Base-by-base conservation (phyloP, 2,329 filamentous ascomycete genomes). In the Fusarium miscanthi region DNA sequence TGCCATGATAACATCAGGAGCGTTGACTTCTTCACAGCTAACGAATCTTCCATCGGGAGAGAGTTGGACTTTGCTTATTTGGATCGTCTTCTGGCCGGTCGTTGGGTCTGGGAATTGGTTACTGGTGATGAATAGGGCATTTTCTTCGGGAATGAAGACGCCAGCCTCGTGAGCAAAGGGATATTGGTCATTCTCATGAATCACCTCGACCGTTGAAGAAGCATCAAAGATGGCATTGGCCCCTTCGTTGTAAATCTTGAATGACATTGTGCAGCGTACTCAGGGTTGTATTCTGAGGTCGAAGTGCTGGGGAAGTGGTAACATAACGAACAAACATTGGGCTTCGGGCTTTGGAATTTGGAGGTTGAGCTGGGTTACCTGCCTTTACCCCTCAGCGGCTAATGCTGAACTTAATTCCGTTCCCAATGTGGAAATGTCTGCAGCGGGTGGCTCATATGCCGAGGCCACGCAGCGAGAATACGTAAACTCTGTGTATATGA, bases 101-200 rank as follows among this genome's bases (percentile, higher is more conserved):
- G 41, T 42, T 3, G 65, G 45, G 35, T 78, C 79, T 1, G 51
- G 35, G 48, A 77, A 79, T 33, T 75, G 77, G 35, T 82, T 82
- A 66, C 81, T 83, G 0, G 81, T 82, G 37, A 82, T 70, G 64
- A 81, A 80, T 1, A 82, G 66, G 1, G 76, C 66, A 23, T 79
- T 74, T 11, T 74, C 63, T n/a, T 74, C 59, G 16, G 73, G 73
- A 10, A 81, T 76, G 63, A 79, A 82, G 12, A 82, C 80, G 3
- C 80, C 79, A 0, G 85, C 86, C 76, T 87, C 86, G 67, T 88
- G 86, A 3, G 85, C 85, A 57, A 87, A 87, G 0, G 85, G 82
- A 43, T 85, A 83, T 6, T 76, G 73, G 37, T 78, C 70, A 53
- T 82, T 81, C 64, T 84, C 79, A 31, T 80, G 72, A 6, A 86